phyloP scores from a whole-genome alignment of 2,329 filamentous ascomycete genomes.

The Blumeriella jaapii region DNA sequence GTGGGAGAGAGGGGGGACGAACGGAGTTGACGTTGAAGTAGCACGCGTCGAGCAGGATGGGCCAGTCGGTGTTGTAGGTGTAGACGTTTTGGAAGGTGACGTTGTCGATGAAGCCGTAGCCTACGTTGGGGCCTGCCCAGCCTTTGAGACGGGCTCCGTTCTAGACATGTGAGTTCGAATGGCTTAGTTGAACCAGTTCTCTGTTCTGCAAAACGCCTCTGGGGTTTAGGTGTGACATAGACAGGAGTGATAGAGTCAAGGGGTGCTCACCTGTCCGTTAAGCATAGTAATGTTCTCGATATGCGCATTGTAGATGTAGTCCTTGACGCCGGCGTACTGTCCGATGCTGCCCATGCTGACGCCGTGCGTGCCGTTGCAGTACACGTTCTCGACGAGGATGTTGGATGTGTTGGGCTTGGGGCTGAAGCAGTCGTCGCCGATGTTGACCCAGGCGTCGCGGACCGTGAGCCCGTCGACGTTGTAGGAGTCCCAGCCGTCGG shows the following conservation, averaged over 20 bases:
- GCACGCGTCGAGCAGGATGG: slow-evolving; percentile 48
- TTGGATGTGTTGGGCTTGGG: slow-evolving; percentile 48
- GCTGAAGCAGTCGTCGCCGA: slow-evolving; percentile 50
- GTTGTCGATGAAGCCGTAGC: slow-evolving; percentile 50
- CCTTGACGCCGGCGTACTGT: slow-evolving; percentile 42
- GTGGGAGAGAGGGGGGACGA: background rate
- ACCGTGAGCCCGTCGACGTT: slow-evolving; percentile 43
- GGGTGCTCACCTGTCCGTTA: slow-evolving; percentile 30
- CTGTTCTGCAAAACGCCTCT: background rate
- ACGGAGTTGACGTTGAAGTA: slow-evolving; percentile 44
- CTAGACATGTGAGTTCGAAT: slow-evolving; percentile 20
- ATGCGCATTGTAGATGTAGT: slow-evolving; percentile 43
- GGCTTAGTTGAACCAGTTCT: background rate
- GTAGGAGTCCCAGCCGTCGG: slow-evolving; percentile 50
- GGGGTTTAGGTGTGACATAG: background rate
- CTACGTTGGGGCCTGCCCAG: slow-evolving; percentile 45
- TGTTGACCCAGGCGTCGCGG: slow-evolving; percentile 39
- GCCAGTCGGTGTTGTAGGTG: slow-evolving; percentile 45
- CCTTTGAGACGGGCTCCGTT: slow-evolving; percentile 48
- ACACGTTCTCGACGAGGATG: slow-evolving; percentile 46
- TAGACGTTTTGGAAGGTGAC: slow-evolving; percentile 51
- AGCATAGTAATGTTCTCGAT: slow-evolving; percentile 49
- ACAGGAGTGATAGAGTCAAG: too few relatives aligned
- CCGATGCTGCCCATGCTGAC: slow-evolving; percentile 48
- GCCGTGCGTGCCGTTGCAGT: slow-evolving; percentile 47